Percentiles rank a stretch among this genome's conserved stretches.
phyloP scores from a whole-genome alignment of 139 green algal species.

The Chlamydomonas incerta region DNA sequence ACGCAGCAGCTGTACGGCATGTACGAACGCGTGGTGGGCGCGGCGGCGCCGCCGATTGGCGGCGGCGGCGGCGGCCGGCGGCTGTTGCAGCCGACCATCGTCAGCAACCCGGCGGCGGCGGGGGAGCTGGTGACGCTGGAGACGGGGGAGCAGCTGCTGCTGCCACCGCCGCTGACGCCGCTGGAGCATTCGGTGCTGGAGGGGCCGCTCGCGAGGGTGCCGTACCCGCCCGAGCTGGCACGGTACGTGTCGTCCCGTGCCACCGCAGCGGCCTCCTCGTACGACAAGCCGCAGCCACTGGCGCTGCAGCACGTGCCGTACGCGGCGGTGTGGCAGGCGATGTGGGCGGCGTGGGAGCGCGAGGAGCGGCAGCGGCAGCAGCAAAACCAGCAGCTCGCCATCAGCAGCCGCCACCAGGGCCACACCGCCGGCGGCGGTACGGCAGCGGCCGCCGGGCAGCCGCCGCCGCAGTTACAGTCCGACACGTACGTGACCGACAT shows the following conservation, averaged over 20 bases:
- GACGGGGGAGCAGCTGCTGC: not conserved
- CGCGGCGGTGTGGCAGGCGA: slow-evolving; percentile 14
- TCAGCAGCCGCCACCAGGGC: too few relatives aligned
- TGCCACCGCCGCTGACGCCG: not conserved
- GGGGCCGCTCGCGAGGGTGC: not conserved
- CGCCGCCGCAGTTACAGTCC: too few relatives aligned
- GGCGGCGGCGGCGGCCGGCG: not conserved
- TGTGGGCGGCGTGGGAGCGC: not conserved
- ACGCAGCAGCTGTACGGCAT: not conserved
- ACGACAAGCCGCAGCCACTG: not conserved
- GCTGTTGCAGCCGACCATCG: too few relatives aligned
- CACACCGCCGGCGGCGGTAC: too few relatives aligned
- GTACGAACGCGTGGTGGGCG: not conserved
- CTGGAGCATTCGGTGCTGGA: not conserved
- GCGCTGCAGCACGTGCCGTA: slow-evolving; percentile 4
- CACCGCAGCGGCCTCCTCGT: too few relatives aligned
- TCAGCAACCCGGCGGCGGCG: too few relatives aligned
- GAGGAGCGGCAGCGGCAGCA: too few relatives aligned
- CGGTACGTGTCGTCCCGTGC: not conserved
- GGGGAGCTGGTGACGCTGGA: too few relatives aligned
- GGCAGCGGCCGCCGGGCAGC: too few relatives aligned
- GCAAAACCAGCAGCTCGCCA: too few relatives aligned
- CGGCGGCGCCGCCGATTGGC: not conserved
- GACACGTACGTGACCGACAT: too few relatives aligned
- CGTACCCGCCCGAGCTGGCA: not conserved